Conservation (phyloP, 2,329 filamentous ascomycete genomes). For the Alternaria longipes region DNA sequence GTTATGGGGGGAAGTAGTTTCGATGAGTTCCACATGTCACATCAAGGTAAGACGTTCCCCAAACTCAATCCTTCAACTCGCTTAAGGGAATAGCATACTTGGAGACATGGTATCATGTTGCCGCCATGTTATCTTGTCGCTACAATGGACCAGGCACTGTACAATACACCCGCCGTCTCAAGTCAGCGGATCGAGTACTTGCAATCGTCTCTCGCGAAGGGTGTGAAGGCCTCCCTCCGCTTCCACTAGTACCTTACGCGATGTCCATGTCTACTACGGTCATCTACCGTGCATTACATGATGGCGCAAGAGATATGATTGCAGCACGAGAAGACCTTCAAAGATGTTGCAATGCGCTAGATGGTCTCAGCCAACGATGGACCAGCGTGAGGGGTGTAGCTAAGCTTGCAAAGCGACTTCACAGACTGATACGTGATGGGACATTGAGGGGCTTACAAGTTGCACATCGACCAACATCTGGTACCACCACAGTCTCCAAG, state of each 20-base stretch:
- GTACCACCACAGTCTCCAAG: background rate
- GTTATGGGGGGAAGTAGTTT: background rate
- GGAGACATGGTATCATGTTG: conserved; percentile 14
- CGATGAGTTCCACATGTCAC: conserved; percentile 7
- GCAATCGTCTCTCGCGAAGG: background rate
- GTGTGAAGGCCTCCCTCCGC: conserved; percentile 1
- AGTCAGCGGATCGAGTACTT: conserved; percentile 3
- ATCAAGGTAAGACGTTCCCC: background rate
- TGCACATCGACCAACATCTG: background rate
- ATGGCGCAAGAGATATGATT: conserved; percentile 2
- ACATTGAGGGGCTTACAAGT: background rate
- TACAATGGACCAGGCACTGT: conserved; percentile 5
- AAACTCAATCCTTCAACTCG: background rate
- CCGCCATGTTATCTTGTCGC: conserved; percentile 11
- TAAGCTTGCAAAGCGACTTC: conserved; percentile 6
- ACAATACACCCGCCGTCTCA: background rate
- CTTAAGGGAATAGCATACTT: conserved; percentile 3
- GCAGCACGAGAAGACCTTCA: background rate
- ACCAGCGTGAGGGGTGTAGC: conserved; percentile 7
- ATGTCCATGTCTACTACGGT: conserved; percentile 13
- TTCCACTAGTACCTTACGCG: conserved; percentile 7
- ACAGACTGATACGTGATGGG: conserved; percentile 3
- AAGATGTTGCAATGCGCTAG: conserved; percentile 3
- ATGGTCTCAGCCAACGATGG: conserved; percentile 2
- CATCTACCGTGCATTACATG: conserved; percentile 9